Evolutionary conservation across 2,329 filamentous ascomycete species (phyloP).

Genomic region (Beauveria varroae): DNA sequence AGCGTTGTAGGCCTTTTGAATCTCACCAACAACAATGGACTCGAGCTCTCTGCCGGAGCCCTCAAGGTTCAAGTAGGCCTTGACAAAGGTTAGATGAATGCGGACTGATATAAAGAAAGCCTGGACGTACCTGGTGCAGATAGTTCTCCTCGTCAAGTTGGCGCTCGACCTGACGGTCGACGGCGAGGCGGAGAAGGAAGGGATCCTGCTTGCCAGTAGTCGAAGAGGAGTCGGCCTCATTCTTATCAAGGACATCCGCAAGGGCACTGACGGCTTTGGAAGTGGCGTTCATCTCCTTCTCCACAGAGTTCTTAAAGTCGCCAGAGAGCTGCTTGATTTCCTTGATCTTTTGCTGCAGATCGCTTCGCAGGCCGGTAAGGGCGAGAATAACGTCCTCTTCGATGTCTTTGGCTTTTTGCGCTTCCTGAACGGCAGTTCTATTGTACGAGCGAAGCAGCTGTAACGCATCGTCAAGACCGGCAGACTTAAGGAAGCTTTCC

Average conservation of each 20-base stretch:
- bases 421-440: slow-evolving; percentile 68
- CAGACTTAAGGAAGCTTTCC: slow-evolving; percentile 66
- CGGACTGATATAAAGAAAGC: neutral
- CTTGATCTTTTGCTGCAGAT: slow-evolving; percentile 93
- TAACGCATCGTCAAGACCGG: slow-evolving; percentile 82
- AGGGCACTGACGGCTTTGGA: slow-evolving; percentile 69
- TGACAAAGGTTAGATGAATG: slow-evolving; percentile 15
- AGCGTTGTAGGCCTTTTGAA: slow-evolving; percentile 95
- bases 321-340: slow-evolving; percentile 91
- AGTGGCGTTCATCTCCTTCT: slow-evolving; percentile 87
- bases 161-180: slow-evolving; percentile 83
- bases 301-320: slow-evolving; percentile 95
- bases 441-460: slow-evolving; percentile 77
- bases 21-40: slow-evolving; percentile 92
- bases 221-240: slow-evolving; percentile 64
- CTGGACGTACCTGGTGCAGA: slow-evolving; percentile 66
- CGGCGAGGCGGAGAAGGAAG: slow-evolving; percentile 75
- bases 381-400: slow-evolving; percentile 87
- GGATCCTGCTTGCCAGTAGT: slow-evolving; percentile 86
- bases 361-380: slow-evolving; percentile 75
- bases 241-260: slow-evolving; percentile 73
- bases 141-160: slow-evolving; percentile 98
- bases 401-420: slow-evolving; percentile 83
- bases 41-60: slow-evolving; percentile 91
- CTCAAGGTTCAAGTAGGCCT: slow-evolving; percentile 93